phyloP scores from a whole-genome alignment of 495 filamentous ascomycete genomes.

The Xylaria venustula region DNA sequence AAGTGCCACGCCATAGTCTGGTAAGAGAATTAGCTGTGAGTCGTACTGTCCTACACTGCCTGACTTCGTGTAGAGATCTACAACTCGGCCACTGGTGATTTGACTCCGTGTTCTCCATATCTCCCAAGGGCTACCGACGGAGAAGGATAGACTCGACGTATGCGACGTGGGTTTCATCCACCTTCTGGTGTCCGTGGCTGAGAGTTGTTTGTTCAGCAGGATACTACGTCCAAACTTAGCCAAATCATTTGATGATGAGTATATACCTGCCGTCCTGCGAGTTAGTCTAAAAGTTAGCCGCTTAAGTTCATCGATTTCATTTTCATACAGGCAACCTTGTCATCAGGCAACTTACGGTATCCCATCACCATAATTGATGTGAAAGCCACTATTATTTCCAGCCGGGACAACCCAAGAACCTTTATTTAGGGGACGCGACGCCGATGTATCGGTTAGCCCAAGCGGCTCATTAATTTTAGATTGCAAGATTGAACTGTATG shows the following conservation, averaged over 20 bases:
- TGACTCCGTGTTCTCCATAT: conserved; percentile 25
- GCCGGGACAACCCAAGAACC: not conserved
- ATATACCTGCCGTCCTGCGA: conserved; percentile 20
- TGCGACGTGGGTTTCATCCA: conserved; percentile 47
- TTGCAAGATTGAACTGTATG: not conserved
- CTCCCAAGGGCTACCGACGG: conserved; percentile 51
- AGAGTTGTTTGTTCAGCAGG: conserved; percentile 39
- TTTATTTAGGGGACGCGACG: not conserved
- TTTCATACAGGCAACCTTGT: not conserved
- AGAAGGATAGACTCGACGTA: conserved; percentile 30
- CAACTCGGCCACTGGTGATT: conserved; percentile 4
- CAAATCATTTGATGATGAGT: conserved; percentile 42
- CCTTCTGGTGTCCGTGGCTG: conserved; percentile 33
- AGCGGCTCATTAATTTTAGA: not conserved
- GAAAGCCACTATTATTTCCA: not conserved
- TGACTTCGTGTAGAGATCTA: conserved; percentile 47
- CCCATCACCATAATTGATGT: not conserved
- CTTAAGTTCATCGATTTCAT: not conserved
- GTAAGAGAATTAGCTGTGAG: conserved; percentile 33
- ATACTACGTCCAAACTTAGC: conserved; percentile 43
- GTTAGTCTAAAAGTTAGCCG: not conserved
- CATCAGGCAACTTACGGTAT: not conserved
- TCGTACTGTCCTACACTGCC: conserved; percentile 37
- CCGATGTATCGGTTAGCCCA: not conserved
- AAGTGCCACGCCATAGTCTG: conserved; percentile 27